Base-by-base conservation (phyloP, 2,329 filamentous ascomycete species). In the Alternaria gaisen region DNA sequence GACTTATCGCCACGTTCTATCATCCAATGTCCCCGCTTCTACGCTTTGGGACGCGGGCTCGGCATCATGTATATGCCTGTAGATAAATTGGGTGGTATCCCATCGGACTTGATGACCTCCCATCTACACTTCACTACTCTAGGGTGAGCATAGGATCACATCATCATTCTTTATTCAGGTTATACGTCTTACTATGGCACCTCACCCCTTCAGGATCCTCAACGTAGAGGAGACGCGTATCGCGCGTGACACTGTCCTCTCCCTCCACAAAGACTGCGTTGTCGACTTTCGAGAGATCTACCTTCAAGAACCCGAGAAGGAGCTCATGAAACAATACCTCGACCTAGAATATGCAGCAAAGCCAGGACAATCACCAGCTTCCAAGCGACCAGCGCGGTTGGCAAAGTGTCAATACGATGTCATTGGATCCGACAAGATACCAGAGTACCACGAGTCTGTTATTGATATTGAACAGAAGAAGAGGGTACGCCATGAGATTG, bases 321-420 rank as follows among this genome's bases (percentile, higher is more conserved):
- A 77, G 22, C 70, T 80, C n/a, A 77, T 86, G 58, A 80, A 81
- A 50, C 71, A 79, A 12, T 86, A 82, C 60, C 78, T 86, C 4
- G 79, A 80, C 0, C 72, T 83, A 3, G 84, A 86, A 63, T 83
- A 85, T 61, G 63, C 72, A 32, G 74, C 76, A 46, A 69, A 56
- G 30, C 74, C 79, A 6, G 74, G 73, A 42, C 66, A 72, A n/a
- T 79, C 73, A 55, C 79, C 79, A 20, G 65, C 70, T 3, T 81
- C 80, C 3, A 80, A 80, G 14, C 77, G 80, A 2, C 85, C 84
- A 14, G 77, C 82, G 8, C 80, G 86, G 30, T 69, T 85, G 51
- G 86, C 85, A 2, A 80, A 83, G 44, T 83, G 84, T 34, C 82
- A 85, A 64, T 89, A 88, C 76, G 85, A 85, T 74, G 81, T 88